Evolutionary conservation across 345 rosid genomes (phyloP), one percentile per base, ranked within the genome.

Genomic region (Streptanthus diversifolius): DNA sequence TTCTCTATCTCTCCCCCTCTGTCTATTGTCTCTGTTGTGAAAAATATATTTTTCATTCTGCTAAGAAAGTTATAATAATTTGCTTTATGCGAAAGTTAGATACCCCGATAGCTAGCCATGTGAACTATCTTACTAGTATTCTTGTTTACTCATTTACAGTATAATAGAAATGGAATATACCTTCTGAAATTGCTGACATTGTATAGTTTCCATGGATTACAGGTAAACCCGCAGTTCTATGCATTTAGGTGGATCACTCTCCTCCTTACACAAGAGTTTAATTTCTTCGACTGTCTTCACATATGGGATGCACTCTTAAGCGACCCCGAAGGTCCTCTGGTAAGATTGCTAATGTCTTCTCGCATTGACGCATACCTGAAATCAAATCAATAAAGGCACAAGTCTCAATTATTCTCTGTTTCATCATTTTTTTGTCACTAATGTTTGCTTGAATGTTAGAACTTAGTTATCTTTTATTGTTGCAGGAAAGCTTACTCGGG

Each of bases 171-270:
- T 48, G 25, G 52, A 57, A 27, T 30, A 15, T 32, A 41, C 47
- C 13, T n/a, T n/a, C n/a, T 48, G 40, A 40, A 17, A 68, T 25
- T 61, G 47, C 39, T 75, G 51, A 76, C 65, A 43, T 54, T 35
- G 55, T 66, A 52, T 17, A 22, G 22, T 30, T n/a, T 21, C n/a
- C 17, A 41, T 68, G 68, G 74, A 54, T 64, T 78, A 73, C 93
- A 95, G 97, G 97, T 91, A 58, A 91, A 95, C 75, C 96, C 96
- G 61, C 97, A 91, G 65, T 95, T 95, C 70, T 91, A 95, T 61
- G 96, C 96, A 25, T 95, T 95, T 79, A 83, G 99, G 80, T 95
- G 99, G 99, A 95, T 95, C 72, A 95, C 99, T 55, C 92, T 95
- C 44, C 99, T 95, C 35, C 86, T 95, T 81, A 91, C 97, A 2